These are phyloP conservation scores for Suillus clintonianus DNA, from an alignment of 768 basidiomycete genomes.

Conservation along the genomic window DNA sequence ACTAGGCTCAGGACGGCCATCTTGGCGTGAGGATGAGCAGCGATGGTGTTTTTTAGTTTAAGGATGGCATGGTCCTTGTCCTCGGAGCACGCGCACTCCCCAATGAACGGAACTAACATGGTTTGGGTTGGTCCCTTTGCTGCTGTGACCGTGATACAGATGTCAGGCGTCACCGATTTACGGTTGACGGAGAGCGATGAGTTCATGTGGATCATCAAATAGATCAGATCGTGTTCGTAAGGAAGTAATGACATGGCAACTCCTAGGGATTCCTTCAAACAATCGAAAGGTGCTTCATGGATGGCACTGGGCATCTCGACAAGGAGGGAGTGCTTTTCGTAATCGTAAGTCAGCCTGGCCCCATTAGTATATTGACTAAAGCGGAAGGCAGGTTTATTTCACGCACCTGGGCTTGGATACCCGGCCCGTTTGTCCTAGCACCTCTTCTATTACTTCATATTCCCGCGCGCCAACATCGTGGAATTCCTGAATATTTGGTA, in stretches of 20 bases:
- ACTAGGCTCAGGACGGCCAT: not conserved
- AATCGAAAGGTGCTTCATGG: not conserved
- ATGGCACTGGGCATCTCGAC: not conserved
- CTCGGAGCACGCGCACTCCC: not conserved
- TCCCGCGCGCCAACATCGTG: not conserved
- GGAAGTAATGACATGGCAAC: not conserved
- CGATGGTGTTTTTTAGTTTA: not conserved
- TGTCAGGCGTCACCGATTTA: not conserved
- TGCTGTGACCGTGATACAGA: not conserved
- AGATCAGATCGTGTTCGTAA: not conserved
- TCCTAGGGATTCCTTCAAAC: not conserved
- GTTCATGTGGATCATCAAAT: not conserved
- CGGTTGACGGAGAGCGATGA: not conserved
- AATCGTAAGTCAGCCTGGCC: not conserved
- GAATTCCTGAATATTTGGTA: not conserved
- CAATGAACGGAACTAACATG: not conserved
- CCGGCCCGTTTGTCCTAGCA: not conserved
- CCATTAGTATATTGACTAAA: not conserved
- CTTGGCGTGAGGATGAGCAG: not conserved
- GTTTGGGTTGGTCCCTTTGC: not conserved
- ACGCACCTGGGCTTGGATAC: not conserved
- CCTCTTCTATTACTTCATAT: not conserved
- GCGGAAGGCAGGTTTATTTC: not conserved
- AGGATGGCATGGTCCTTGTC: not conserved
- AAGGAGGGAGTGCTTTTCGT: not conserved